These are phyloP conservation scores for Colletotrichum chlorophyti DNA, from an alignment of 2,329 filamentous ascomycete genomes.

Conservation along the genomic window DNA sequence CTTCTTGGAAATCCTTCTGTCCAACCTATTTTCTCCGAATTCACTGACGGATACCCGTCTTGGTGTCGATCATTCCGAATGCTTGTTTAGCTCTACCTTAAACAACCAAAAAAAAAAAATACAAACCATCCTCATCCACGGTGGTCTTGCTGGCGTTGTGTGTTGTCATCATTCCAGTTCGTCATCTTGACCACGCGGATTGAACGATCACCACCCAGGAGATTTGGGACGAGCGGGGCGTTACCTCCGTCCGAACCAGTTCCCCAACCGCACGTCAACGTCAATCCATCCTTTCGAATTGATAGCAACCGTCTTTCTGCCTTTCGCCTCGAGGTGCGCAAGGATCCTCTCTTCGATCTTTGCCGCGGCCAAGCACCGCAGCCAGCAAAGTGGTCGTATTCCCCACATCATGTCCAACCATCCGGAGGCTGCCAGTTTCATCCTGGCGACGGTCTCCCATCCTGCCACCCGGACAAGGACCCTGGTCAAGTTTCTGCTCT, in stretches of 20 bases:
- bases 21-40: slow-evolving; percentile 3
- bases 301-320: too few relatives aligned
- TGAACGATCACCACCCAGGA: not conserved
- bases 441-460: slow-evolving; percentile 21
- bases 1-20: slow-evolving; percentile 2
- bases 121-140: too few relatives aligned
- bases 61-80: slow-evolving; percentile 11
- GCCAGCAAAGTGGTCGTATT: slow-evolving; percentile 23
- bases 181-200: slow-evolving; percentile 4
- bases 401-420: slow-evolving; percentile 15
- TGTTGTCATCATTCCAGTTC: too few relatives aligned
- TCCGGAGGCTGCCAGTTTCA: slow-evolving; percentile 27
- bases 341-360: slow-evolving; percentile 1
- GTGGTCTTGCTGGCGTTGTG: too few relatives aligned
- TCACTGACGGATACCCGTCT: not conserved
- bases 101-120: too few relatives aligned
- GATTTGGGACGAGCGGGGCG: slow-evolving; percentile 6
- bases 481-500: not conserved
- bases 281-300: too few relatives aligned
- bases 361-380: slow-evolving; percentile 13
- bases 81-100: too few relatives aligned
- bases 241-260: slow-evolving; percentile 20
- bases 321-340: too few relatives aligned
- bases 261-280: not conserved
- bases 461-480: slow-evolving; percentile 17